Evolutionary conservation across 2,329 filamentous ascomycete species (phyloP), one percentile per base, ranked within the genome.

Genomic region (Blastomyces percursus): DNA sequence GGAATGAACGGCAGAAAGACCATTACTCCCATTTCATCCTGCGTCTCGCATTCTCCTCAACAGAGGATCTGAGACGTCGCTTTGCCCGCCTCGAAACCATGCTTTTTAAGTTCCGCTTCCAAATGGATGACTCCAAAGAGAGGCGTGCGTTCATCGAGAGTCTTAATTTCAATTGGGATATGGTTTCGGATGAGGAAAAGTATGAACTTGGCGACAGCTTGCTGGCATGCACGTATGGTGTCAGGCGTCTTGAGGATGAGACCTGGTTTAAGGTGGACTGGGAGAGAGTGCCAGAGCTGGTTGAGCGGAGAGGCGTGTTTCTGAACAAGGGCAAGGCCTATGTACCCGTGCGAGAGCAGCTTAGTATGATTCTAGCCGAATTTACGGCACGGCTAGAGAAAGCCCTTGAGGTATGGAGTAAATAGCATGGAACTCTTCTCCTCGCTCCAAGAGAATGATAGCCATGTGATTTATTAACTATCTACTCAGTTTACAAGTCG

Each of bases 21-120:
- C 94, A 99, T 76, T 99, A 97, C 77, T 94, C 90, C 62, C 94
- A 99, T 75, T 99, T 96, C 74, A 99, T 97, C 65, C 83, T 99
- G 6, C 86, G 94, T 0, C 84, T 99, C 52, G 94, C 94, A 1
- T 99, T 99, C 71, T 86, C 92, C 0, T 86, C 88, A 1, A 96
- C 93, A 0, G 91, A 96, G 72, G 94, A 99, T 70, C 80, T 97
- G 46, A 86, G 94, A 51, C 84, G 89, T 66, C 86, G 94, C 30
- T 99, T 97, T 71, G 84, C 86, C 3, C 85, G 92, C 44, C 85
- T 95, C 3, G 94, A 99, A 76, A 90, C 89, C 0, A 90, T 89
- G 83, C 82, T 99, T 1, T 99, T 99, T 75, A 85, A 88, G 65
- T 78, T 96, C 67, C 82, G 94, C 5, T 88, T 96, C 70, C 84